Conservation (phyloP, 192 early-diverging fungal species). For the Podila horticola region DNA sequence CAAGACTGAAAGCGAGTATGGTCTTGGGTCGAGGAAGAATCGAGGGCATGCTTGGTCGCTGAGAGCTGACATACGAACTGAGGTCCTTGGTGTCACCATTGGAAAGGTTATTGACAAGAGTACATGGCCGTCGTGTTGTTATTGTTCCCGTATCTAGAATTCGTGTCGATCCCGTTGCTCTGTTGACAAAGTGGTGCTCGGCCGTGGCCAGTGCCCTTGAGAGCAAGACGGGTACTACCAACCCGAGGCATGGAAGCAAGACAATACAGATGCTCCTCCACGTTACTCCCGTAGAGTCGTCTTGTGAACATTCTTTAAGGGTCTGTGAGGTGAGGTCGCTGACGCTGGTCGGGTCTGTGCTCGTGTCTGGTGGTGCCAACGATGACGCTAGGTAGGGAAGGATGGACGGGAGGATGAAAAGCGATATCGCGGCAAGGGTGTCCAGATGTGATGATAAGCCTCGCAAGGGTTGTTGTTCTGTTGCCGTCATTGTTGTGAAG, state of each 20-base stretch:
- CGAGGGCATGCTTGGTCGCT: neutral
- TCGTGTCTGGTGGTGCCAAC: neutral
- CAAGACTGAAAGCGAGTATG: neutral
- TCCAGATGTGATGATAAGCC: neutral
- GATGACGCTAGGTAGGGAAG: neutral
- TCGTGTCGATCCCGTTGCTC: no score
- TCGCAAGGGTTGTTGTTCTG: neutral
- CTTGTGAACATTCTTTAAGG: no score
- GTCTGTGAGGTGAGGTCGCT: no score
- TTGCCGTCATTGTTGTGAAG: neutral
- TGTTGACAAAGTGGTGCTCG: no score
- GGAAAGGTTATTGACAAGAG: no score
- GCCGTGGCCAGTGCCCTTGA: neutral
- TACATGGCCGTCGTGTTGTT: no score
- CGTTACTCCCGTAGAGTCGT: neutral
- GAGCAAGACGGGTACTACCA: neutral
- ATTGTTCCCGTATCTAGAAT: no score
- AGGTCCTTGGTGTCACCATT: no score
- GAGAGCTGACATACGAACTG: no score
- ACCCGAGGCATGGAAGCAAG: neutral
- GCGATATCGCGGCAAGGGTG: neutral
- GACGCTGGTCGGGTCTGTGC: neutral
- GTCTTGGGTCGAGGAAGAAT: neutral
- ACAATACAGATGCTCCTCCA: neutral
- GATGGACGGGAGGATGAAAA: neutral